A percentile compares a stretch with the other conserved stretches of the same genome.
Evolutionary conservation across 2,329 filamentous ascomycete genomes (phyloP).

Genomic region (Aureobasidium sp.): DNA sequence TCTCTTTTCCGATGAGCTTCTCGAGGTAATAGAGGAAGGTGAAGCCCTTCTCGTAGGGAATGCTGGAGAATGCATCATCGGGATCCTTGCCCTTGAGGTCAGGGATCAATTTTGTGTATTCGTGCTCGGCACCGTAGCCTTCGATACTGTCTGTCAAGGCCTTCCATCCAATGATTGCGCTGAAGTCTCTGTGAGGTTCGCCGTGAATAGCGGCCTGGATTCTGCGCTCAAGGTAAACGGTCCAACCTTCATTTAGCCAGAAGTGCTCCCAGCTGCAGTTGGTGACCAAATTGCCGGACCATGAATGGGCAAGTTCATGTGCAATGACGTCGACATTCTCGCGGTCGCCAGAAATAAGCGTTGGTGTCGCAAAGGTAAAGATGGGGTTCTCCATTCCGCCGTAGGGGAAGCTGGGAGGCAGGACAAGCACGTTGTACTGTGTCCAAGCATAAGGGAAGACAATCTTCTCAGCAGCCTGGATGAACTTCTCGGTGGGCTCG

Average conservation of each 20-base stretch:
- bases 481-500: conserved; percentile 88
- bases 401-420: conserved; percentile 85
- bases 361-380: conserved; percentile 91
- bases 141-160: conserved; percentile 71
- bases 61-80: conserved; percentile 85
- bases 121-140: conserved; percentile 71
- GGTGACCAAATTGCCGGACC: conserved; percentile 81
- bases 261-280: conserved; percentile 77
- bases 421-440: conserved; percentile 84
- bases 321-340: conserved; percentile 96
- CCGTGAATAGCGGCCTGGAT: conserved; percentile 72
- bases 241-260: conserved; percentile 73
- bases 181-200: conserved; percentile 82
- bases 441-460: conserved; percentile 91
- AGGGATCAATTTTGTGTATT: conserved; percentile 86
- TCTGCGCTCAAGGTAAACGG: conserved; percentile 83
- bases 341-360: conserved; percentile 72
- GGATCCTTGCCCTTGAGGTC: conserved; percentile 86
- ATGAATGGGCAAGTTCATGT: conserved; percentile 67
- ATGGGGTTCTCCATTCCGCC: conserved; percentile 71
- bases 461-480: conserved; percentile 70
- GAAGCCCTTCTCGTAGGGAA: conserved; percentile 96
- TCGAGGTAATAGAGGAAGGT: conserved; percentile 90
- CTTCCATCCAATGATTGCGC: conserved; percentile 94
- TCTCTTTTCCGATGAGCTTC: conserved; percentile 69